Percentiles rank a stretch among this genome's conserved stretches.
phyloP scores from a whole-genome alignment of 805 yeast genomes.

The Blastobotrys peoriensis region DNA sequence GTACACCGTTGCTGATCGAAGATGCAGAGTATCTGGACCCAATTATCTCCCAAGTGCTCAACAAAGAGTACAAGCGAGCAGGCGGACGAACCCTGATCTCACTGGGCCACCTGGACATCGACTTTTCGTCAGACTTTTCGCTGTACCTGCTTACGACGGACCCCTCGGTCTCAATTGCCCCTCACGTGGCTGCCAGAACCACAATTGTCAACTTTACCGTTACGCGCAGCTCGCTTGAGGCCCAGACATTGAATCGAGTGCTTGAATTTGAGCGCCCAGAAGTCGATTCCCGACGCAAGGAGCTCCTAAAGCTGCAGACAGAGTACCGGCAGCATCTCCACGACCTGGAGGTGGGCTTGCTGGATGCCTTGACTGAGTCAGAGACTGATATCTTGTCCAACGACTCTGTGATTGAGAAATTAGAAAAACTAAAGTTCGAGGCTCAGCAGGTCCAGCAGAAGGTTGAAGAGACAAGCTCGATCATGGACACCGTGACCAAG shows the following conservation, averaged over 20 bases:
- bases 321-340: constrained; percentile 52
- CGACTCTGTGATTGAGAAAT: constrained; percentile 48
- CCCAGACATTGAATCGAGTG: constrained; percentile 53
- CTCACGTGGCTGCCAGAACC: constrained; percentile 58
- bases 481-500: constrained; percentile 50
- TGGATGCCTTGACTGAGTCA: constrained; percentile 51
- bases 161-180: constrained; percentile 39
- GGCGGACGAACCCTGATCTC: constrained; percentile 66
- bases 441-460: constrained; percentile 48
- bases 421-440: constrained; percentile 63
- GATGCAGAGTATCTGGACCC: constrained; percentile 85
- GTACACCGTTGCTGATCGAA: constrained; percentile 63
- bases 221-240: constrained; percentile 61
- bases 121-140: constrained; percentile 57
- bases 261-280: constrained; percentile 59
- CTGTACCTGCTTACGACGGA: constrained; percentile 59
- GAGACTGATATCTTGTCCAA: constrained; percentile 64
- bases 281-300: constrained; percentile 50
- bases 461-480: constrained; percentile 46
- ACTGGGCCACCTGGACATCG: constrained; percentile 60
- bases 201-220: constrained; percentile 63
- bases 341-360: constrained; percentile 51
- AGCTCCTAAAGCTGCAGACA: constrained; percentile 49
- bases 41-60: constrained; percentile 53
- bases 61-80: constrained; percentile 50